phyloP scores from a whole-genome alignment of 176 grass and related monocot species.

The Rhynchospora pubera region DNA sequence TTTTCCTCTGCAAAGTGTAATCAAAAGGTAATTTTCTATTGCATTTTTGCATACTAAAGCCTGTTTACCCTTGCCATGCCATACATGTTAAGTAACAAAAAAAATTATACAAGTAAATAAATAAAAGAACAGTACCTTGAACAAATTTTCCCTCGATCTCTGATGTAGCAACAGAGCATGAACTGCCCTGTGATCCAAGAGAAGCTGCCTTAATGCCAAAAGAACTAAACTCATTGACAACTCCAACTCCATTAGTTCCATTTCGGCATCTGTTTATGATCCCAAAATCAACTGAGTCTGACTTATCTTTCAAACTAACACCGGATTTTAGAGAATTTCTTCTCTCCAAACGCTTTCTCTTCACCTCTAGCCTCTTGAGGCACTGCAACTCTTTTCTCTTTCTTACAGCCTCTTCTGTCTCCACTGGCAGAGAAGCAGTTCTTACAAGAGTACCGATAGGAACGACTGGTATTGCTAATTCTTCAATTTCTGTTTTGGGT shows the following conservation, averaged over 20 bases:
- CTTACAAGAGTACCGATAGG: constrained; percentile 34
- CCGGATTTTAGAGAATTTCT: constrained; percentile 64
- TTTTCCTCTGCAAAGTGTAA: not conserved
- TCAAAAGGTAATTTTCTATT: not conserved
- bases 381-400: constrained; percentile 64
- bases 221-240: constrained; percentile 14
- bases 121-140: constrained; percentile 5
- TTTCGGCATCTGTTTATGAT: not conserved
- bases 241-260: not conserved
- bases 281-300: not conserved
- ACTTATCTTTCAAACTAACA: constrained; percentile 7
- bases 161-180: not conserved
- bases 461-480: constrained; percentile 20
- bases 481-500: constrained; percentile 15
- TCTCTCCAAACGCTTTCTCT: constrained; percentile 77
- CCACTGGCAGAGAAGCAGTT: constrained; percentile 65
- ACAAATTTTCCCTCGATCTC: not conserved
- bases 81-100: not conserved
- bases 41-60: not conserved
- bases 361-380: constrained; percentile 64
- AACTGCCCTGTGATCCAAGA: constrained; percentile 22
- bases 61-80: not conserved
- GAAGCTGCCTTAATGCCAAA: constrained; percentile 6
- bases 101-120: not conserved
- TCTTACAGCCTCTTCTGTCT: constrained; percentile 48